Evolutionary conservation across 73 alveolate species (phyloP).

Genomic region (Blepharisma stoltei): DNA sequence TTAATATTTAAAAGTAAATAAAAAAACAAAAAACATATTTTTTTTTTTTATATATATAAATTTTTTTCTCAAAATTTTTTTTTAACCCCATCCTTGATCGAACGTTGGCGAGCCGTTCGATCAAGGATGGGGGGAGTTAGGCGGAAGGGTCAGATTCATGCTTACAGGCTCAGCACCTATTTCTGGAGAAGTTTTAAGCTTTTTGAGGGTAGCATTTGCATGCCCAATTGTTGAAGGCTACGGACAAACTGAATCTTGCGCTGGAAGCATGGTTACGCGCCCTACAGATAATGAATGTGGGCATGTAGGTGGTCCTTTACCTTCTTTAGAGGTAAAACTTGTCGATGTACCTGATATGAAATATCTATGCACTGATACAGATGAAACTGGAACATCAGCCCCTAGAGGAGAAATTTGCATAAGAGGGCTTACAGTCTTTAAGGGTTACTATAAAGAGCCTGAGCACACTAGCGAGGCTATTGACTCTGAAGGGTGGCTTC

Average conservation of each 20-base stretch:
- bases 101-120: too few relatives aligned
- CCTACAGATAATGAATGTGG: slow-evolving; percentile 55
- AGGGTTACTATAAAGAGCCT: slow-evolving; percentile 72
- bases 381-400: slow-evolving; percentile 48
- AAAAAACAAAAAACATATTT: too few relatives aligned
- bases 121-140: too few relatives aligned
- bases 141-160: slow-evolving; percentile 75
- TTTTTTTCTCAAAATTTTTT: neutral
- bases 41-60: too few relatives aligned
- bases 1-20: too few relatives aligned
- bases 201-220: slow-evolving; percentile 46
- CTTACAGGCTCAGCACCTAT: slow-evolving; percentile 83
- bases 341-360: slow-evolving; percentile 72
- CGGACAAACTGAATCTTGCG: slow-evolving; percentile 69
- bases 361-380: slow-evolving; percentile 60
- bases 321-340: slow-evolving; percentile 50
- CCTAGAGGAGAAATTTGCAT: slow-evolving; percentile 73
- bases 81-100: too few relatives aligned
- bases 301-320: slow-evolving; percentile 77
- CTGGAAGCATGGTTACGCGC: slow-evolving; percentile 54
- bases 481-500: slow-evolving; percentile 80
- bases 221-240: slow-evolving; percentile 63
- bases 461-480: slow-evolving; percentile 67
- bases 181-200: slow-evolving; percentile 61
- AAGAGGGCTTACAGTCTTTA: slow-evolving; percentile 63